Base-by-base conservation (phyloP, 306 rosid species). In the Hippophae tibetana region DNA sequence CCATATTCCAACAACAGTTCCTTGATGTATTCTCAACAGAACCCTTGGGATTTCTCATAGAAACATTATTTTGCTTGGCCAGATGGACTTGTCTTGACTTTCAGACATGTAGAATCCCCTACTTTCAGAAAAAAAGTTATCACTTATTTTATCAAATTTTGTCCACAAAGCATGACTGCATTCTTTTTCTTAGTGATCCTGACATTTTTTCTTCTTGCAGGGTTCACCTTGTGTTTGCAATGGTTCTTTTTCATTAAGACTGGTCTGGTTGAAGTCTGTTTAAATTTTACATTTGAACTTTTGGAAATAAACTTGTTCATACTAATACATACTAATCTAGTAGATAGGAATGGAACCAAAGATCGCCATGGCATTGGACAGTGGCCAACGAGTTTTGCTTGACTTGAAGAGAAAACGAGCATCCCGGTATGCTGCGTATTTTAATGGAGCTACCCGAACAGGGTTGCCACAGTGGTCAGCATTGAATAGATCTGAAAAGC, bases 301-400 rank as follows among this genome's bases (percentile, higher is more conserved):
- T 79, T 84, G 71, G 75, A 62, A 69, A 72, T 75, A 52, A 60
- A 66, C 57, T 61, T 74, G 78, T 64, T 43, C 72, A 78, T 76
- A 82, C 81, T 43, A 70, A 78, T 76, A 82, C 82, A 63, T 79
- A 77, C 74, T 80, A 73, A 50, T 75, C 67, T 68, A 72, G 94
- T 56, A 60, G 73, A 74, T 60, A 49, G 59, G 66, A 81, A 90
- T 86, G 94, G 84, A 86, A 63, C 14, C 75, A 73, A 73, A 77
- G 42, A 61, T 23, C 76, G 85, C 52, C 65, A 82, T 68, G 88
- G 89, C 60, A 77, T 86, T 56, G 90, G 97, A 76, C 84, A 79
- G 71, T 26, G 45, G 57, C 46, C 72, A n/a, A 44, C 60, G 61
- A 57, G 85, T 41, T 66, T 46, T 64, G 49, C 68, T 42, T 2